These are phyloP conservation scores for Pyrenophora graminea DNA, from an alignment of 2,329 filamentous ascomycete species.

Conservation along the genomic window DNA sequence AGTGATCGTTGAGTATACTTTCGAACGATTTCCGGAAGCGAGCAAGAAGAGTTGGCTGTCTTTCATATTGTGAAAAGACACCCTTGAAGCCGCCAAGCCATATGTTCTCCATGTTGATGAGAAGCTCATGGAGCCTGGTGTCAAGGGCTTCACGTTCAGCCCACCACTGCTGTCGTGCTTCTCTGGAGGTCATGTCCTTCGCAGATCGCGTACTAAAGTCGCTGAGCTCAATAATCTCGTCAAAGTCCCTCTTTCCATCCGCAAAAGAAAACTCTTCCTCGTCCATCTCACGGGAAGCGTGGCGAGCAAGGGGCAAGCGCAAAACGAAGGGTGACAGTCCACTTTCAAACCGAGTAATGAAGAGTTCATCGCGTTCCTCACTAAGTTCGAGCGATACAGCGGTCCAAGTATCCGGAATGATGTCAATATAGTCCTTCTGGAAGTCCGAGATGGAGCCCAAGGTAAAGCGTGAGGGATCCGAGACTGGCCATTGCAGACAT, in stretches of 20 bases:
- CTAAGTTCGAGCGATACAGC: slow-evolving; percentile 84
- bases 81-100: slow-evolving; percentile 96
- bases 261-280: slow-evolving; percentile 82
- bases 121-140: slow-evolving; percentile 71
- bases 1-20: slow-evolving; percentile 76
- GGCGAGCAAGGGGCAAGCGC: slow-evolving; percentile 80
- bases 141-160: slow-evolving; percentile 80
- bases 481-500: slow-evolving; percentile 47
- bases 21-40: slow-evolving; percentile 80
- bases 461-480: slow-evolving; percentile 35
- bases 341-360: slow-evolving; percentile 81
- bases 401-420: slow-evolving; percentile 81
- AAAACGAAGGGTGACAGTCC: slow-evolving; percentile 81
- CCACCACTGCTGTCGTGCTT: slow-evolving; percentile 87
- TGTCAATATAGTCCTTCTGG: slow-evolving; percentile 80
- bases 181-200: slow-evolving; percentile 72
- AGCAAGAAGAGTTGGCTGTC: slow-evolving; percentile 66
- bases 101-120: slow-evolving; percentile 84
- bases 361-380: slow-evolving; percentile 80
- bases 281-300: slow-evolving; percentile 78
- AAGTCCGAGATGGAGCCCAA: slow-evolving; percentile 59
- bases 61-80: slow-evolving; percentile 78
- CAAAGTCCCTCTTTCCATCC: slow-evolving; percentile 76
- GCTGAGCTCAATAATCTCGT: slow-evolving; percentile 78
- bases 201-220: slow-evolving; percentile 81